phyloP scores from a whole-genome alignment of 257 asterid genomes.

The Cruciata laevipes region DNA sequence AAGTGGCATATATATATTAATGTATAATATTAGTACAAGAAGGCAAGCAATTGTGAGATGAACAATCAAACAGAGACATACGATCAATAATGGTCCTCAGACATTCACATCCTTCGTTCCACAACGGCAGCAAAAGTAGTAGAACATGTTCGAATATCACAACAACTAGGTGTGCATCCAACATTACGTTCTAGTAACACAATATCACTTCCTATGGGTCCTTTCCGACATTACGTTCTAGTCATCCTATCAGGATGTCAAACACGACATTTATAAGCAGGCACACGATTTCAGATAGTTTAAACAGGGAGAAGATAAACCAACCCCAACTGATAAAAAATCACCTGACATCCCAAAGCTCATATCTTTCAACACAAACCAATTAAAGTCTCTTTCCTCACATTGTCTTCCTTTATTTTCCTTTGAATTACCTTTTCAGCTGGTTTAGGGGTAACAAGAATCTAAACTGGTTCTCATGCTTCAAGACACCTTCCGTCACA shows the following conservation, averaged over 20 bases:
- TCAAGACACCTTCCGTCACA: no score
- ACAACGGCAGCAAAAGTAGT: constrained; percentile 61
- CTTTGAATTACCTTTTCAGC: no score
- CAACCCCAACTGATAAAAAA: not conserved
- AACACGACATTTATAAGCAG: not conserved
- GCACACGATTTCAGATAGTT: not conserved
- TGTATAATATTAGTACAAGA: not conserved
- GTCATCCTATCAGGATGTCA: no score
- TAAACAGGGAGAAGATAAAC: not conserved
- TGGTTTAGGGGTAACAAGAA: no score
- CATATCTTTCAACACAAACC: not conserved
- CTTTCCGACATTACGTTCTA: not conserved
- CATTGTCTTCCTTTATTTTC: not conserved
- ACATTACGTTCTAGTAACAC: not conserved
- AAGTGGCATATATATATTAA: not conserved
- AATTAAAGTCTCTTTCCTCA: not conserved
- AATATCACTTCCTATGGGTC: not conserved
- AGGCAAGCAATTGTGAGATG: not conserved
- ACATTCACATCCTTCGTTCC: constrained; percentile 49
- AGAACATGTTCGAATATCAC: constrained; percentile 24
- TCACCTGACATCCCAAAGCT: no score
- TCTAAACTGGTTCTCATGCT: no score
- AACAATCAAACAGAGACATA: not conserved
- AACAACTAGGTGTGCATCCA: constrained; percentile 2
- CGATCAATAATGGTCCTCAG: constrained; percentile 1